Conservation (phyloP, 108 stramenopile species). For the Nitzschia putrida region DNA sequence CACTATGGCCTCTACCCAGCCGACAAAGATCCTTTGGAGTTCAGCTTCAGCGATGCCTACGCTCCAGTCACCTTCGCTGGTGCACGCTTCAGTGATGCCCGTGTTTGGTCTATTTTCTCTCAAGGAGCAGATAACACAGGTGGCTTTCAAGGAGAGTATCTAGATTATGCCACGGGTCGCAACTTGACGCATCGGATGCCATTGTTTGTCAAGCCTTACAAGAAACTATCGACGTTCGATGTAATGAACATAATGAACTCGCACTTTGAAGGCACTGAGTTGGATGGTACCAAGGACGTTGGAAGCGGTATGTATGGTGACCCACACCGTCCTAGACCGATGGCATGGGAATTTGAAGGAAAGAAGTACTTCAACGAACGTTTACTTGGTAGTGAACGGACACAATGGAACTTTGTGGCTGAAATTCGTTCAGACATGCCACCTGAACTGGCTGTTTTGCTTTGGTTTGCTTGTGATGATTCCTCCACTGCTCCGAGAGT, state of each 20-base stretch:
- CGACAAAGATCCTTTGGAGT: constrained; percentile 36
- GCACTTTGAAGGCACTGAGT: constrained; percentile 66
- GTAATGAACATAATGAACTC: constrained; percentile 56
- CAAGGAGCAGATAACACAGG: constrained; percentile 32
- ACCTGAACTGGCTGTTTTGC: constrained; percentile 45
- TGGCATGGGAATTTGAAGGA: constrained; percentile 48
- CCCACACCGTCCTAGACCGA: constrained; percentile 59
- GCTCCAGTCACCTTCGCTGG: constrained; percentile 49
- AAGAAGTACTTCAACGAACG: constrained; percentile 70
- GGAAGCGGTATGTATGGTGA: constrained; percentile 39
- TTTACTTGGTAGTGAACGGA: constrained; percentile 54
- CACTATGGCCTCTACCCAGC: constrained; percentile 56
- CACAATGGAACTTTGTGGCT: constrained; percentile 73
- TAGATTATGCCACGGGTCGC: constrained; percentile 60
- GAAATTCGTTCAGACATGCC: constrained; percentile 60
- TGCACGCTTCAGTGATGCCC: constrained; percentile 63
- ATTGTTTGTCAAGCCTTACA: constrained; percentile 54
- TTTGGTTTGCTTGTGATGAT: constrained; percentile 63
- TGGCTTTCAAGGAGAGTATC: constrained; percentile 45
- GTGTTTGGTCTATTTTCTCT: constrained; percentile 70
- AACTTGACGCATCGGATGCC: constrained; percentile 69
- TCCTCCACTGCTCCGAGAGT: constrained; percentile 52
- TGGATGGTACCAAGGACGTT: constrained; percentile 50
- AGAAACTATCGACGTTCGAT: constrained; percentile 47
- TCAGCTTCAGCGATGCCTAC: constrained; percentile 69